phyloP scores from a whole-genome alignment of 495 filamentous ascomycete genomes.

The Aspergillus steynii region DNA sequence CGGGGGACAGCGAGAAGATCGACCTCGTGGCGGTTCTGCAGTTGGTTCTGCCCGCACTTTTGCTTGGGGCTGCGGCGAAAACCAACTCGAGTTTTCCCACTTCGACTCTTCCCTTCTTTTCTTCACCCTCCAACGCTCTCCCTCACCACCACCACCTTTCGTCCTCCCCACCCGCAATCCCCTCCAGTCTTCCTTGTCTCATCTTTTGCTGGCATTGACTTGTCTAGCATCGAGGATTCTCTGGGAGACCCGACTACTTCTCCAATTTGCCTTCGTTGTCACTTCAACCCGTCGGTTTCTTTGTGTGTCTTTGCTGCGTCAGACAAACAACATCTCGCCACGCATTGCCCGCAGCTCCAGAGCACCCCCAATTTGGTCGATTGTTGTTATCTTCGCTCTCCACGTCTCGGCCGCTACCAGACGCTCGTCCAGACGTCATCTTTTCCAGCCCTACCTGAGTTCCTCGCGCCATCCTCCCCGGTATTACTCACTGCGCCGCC shows the following conservation, averaged over 20 bases:
- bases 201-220: slow-evolving; percentile 55
- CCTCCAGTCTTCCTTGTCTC: slow-evolving; percentile 35
- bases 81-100: background rate
- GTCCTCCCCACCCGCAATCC: slow-evolving; percentile 26
- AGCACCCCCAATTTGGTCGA: slow-evolving; percentile 7
- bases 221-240: slow-evolving; percentile 44
- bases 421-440: background rate
- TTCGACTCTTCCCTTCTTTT: slow-evolving; percentile 5
- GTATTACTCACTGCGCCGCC: background rate
- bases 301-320: slow-evolving; percentile 22
- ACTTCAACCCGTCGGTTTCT: slow-evolving; percentile 19
- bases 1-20: background rate
- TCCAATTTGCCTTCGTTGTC: slow-evolving; percentile 7
- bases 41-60: background rate
- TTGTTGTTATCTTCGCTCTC: slow-evolving; percentile 3
- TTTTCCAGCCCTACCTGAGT: background rate
- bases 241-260: slow-evolving; percentile 23
- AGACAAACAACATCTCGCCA: slow-evolving; percentile 21
- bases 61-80: background rate
- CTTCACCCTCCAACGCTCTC: slow-evolving; percentile 3
- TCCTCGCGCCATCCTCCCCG: background rate
- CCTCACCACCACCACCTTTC: slow-evolving; percentile 25
- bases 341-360: slow-evolving; percentile 18
- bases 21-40: background rate
- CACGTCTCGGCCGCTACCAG: slow-evolving; percentile 3